Conservation (phyloP, 2,329 filamentous ascomycete species). For the Mycosphaerella arachidis region DNA sequence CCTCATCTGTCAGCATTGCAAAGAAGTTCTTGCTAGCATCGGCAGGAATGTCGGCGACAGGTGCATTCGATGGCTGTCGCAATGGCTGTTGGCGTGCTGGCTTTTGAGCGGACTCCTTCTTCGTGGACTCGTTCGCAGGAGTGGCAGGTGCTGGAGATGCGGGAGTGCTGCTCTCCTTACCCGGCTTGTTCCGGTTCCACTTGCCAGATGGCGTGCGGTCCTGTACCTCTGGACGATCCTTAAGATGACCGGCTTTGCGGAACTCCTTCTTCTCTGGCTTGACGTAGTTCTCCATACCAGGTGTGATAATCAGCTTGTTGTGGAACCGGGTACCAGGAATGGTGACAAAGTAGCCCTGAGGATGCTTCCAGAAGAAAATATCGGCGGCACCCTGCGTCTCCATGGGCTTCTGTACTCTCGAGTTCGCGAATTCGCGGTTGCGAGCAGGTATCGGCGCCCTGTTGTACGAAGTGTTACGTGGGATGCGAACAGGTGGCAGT, state of each 20-base stretch:
- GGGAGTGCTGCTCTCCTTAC: constrained; percentile 1
- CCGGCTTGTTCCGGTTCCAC: constrained; percentile 12
- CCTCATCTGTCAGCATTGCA: neutral
- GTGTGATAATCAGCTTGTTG: constrained; percentile 21
- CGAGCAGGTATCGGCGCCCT: constrained; percentile 6
- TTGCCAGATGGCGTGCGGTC: constrained; percentile 16
- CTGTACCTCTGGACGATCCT: constrained; percentile 8
- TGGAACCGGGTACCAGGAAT: constrained; percentile 22
- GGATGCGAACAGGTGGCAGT: constrained; percentile 34
- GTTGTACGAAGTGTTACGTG: constrained; percentile 25
- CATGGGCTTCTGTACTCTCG: constrained; percentile 11
- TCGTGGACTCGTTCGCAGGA: neutral
- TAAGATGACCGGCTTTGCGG: constrained; percentile 6
- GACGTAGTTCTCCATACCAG: constrained; percentile 8
- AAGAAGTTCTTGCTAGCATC: constrained; percentile 2
- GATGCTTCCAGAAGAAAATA: constrained; percentile 18
- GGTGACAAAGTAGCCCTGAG: constrained; percentile 26
- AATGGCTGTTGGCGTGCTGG: neutral
- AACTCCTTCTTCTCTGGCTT: constrained; percentile 7
- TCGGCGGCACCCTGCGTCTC: constrained; percentile 14
- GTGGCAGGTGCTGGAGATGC: neutral
- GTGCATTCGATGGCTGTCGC: constrained; percentile 3
- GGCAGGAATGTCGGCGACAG: neutral
- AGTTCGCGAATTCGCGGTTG: constrained; percentile 17
- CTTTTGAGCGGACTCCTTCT: constrained; percentile 1